These are phyloP conservation scores for Lanmaoa rubissima DNA, from an alignment of 768 basidiomycete species.

Conservation along the genomic window DNA sequence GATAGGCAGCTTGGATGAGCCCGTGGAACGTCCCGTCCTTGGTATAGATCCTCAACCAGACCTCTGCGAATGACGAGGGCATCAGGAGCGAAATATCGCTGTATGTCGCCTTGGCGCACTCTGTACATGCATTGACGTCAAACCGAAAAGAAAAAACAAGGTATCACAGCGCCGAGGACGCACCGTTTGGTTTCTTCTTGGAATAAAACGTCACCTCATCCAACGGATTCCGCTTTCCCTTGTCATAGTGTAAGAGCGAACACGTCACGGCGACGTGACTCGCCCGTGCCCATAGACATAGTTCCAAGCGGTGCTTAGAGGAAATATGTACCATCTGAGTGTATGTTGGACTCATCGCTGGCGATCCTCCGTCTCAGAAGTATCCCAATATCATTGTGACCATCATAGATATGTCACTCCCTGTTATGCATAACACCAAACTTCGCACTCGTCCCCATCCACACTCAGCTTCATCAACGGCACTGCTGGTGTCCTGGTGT, in stretches of 20 bases:
- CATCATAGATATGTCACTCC: background rate
- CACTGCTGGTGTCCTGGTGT: constrained; percentile 8
- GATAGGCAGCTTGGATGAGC: constrained; percentile 68
- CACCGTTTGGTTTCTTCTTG: constrained; percentile 59
- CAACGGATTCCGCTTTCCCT: constrained; percentile 67
- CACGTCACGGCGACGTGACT: constrained; percentile 65
- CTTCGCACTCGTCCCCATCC: constrained; percentile 18
- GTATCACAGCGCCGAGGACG: constrained; percentile 9
- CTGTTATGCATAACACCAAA: constrained; percentile 20
- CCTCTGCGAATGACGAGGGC: constrained; percentile 66
- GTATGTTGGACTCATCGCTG: background rate
- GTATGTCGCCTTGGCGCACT: constrained; percentile 39
- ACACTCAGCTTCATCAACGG: constrained; percentile 20
- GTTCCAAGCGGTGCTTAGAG: background rate
- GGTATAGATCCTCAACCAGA: constrained; percentile 21
- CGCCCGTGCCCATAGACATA: background rate
- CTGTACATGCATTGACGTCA: constrained; percentile 37
- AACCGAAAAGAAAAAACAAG: background rate
- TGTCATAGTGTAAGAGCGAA: constrained; percentile 72
- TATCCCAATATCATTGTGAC: background rate
- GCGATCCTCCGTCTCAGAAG: background rate
- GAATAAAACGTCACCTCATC: constrained; percentile 72
- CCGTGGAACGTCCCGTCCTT: constrained; percentile 56
- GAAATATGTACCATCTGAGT: constrained; percentile 26
- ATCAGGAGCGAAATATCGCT: constrained; percentile 66